phyloP scores from a whole-genome alignment of 495 filamentous ascomycete genomes.

The Penicillium crystallinum region DNA sequence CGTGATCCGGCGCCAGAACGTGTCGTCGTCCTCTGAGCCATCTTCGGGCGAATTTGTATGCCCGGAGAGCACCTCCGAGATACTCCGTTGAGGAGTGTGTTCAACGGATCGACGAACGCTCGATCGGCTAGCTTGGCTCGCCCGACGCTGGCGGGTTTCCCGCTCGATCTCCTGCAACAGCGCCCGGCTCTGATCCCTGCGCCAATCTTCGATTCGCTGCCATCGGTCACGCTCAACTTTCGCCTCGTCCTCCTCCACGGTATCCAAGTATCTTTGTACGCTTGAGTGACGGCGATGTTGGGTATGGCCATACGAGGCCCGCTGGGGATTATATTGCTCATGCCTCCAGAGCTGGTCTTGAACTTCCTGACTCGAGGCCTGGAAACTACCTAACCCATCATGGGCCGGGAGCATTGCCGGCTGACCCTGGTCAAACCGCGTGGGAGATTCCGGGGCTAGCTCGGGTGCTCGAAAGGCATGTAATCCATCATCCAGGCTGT shows the following conservation, averaged over 20 bases:
- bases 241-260: constrained; percentile 54
- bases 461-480: constrained; percentile 74
- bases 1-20: constrained; percentile 77
- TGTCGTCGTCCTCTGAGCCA: constrained; percentile 43
- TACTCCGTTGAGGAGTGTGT: constrained; percentile 13
- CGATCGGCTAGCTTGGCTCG: constrained; percentile 32
- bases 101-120: constrained; percentile 19
- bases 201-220: constrained; percentile 83
- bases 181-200: constrained; percentile 80
- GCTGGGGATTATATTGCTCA: constrained; percentile 71
- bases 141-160: constrained; percentile 63
- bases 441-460: constrained; percentile 44
- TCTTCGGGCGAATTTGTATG: constrained; percentile 15
- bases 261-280: constrained; percentile 61
- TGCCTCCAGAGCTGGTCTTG: constrained; percentile 84
- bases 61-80: constrained; percentile 20
- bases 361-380: constrained; percentile 46
- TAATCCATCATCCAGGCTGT: constrained; percentile 86
- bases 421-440: constrained; percentile 44
- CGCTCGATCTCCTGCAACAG: constrained; percentile 84
- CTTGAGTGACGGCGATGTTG: constrained; percentile 48
- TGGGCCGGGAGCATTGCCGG: constrained; percentile 76
- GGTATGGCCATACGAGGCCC: constrained; percentile 27
- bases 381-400: constrained; percentile 86
- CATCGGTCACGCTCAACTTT: constrained; percentile 60